Conservation (phyloP, 805 yeast species). For the Monosporozyma unispora region DNA sequence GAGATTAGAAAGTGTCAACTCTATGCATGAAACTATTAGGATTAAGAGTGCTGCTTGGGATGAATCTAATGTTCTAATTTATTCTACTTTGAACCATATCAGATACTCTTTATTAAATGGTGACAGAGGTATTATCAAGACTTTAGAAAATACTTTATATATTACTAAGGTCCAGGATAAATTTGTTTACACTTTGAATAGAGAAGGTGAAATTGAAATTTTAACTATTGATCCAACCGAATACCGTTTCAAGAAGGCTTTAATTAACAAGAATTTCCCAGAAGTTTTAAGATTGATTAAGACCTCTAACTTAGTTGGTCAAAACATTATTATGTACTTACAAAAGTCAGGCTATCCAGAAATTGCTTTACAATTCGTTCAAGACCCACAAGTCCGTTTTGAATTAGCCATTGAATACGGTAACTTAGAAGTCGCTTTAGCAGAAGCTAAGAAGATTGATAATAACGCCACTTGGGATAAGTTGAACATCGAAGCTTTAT, state of each 20-base stretch:
- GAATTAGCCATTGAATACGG: constrained; percentile 94
- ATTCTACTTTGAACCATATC: constrained; percentile 91
- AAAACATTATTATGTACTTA: constrained; percentile 88
- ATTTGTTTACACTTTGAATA: constrained; percentile 69
- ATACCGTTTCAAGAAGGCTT: constrained; percentile 88
- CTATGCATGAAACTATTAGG: constrained; percentile 93
- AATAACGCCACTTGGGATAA: constrained; percentile 66
- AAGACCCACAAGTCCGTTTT: constrained; percentile 92
- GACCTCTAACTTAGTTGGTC: constrained; percentile 89
- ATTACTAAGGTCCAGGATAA: constrained; percentile 62
- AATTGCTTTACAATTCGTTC: constrained; percentile 92
- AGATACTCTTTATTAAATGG: constrained; percentile 90
- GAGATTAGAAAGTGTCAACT: constrained; percentile 64
- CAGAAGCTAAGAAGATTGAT: constrained; percentile 75
- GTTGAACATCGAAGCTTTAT: constrained; percentile 75
- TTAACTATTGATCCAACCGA: constrained; percentile 89
- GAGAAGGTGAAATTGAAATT: constrained; percentile 76
- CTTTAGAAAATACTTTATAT: constrained; percentile 82
- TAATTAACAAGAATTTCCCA: constrained; percentile 78
- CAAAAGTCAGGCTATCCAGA: constrained; percentile 96
- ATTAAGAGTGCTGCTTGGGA: constrained; percentile 98
- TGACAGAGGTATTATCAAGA: constrained; percentile 89
- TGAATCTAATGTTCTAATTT: constrained; percentile 81
- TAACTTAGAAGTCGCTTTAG: constrained; percentile 75
- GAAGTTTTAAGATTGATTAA: constrained; percentile 87